Base-by-base conservation (phyloP, 768 basidiomycete genomes). In the Phaffia tasmanica region DNA sequence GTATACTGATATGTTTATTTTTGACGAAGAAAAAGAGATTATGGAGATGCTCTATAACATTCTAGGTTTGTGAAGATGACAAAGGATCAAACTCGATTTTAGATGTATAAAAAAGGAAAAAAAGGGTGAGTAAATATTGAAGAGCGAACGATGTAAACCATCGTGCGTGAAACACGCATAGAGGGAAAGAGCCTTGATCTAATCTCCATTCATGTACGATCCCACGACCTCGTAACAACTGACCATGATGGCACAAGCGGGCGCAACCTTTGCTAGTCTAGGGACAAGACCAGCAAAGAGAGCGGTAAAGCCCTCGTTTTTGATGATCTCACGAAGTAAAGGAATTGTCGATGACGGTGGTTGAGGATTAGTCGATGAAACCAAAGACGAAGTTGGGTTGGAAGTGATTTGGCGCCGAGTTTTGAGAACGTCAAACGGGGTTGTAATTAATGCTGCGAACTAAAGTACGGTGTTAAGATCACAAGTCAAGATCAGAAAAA, bases 401-500 rank as follows among this genome's bases (percentile, higher is more conserved):
- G 74, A 71, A 71, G 77, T 79, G 3, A 92, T 85, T 74, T 99
- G 95, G 60, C 89, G 80, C 63, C 94, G 83, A 1, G 95, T 98
- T 77, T 99, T 99, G 65, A 98, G 81, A 25, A 97, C 92, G 74
- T 99, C 95, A 74, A 97, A 95, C 0, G 95, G 94, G 18, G 90
- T 89, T 1, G 94, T 97, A 65, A 94, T 69, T 30, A 95, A 77
- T 1, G 93, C 90, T 14, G 94, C 88, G 50, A 79, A 61, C 57
- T 75, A 70, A 19, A 27, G 29, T 4, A 42, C 6, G 6, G 35
- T 42, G 11, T 42, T 42, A 11, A 11, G 11, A 42, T 11, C 35
- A 11, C 11, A 42, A 42, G 35, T 4, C 35, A 42, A 56, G n/a
- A n/a, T 7, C 21, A 46, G 21, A 32, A 32, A 3, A 30, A 16